Evolutionary conservation across 257 asterid species (phyloP), one percentile per base, ranked within the genome.

Genomic region (Ehretia macrophylla): DNA sequence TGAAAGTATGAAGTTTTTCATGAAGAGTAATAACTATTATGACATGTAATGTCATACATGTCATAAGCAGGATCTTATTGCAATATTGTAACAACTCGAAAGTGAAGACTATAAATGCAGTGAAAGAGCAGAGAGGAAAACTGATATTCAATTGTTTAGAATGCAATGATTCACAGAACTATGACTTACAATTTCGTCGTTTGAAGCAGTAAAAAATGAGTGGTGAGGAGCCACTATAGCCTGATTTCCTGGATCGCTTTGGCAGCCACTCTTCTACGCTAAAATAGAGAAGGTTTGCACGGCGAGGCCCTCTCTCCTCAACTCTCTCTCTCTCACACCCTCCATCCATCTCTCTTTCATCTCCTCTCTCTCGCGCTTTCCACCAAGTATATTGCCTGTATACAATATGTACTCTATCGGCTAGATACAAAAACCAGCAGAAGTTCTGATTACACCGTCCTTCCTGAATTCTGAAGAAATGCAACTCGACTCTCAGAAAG

Each of bases 201-300:
- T 27, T 6, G 35, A 27, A 27, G 35, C 35, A 27, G 35, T 27
- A 27, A 27, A 27, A 27, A 58, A 52, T 23, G 51, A 27, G 57
- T 42, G 32, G 55, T 47, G 65, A 69, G n/a, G 62, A 69, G 83
- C 70, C 74, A 45, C 54, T 32, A n/a, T n/a, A 55, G 69, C 57
- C 60, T 55, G 71, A 73, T 53, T 46, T 61, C 66, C 68, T 60
- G 23, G 57, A 59, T 74, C 59, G 74, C 79, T 70, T 72, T 73
- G 54, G 83, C 82, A 79, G 81, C 62, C 71, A 23, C 52, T 42
- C 81, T 82, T 74, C 88, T 80, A 79, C 75, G 55, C 83, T 77
- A 85, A 84, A 82, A 82, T 51, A 72, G 82, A 80, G 86, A 81
- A 80, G 81, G 66, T 56, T 49, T 35, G 69, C 75, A 70, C 40